phyloP scores from a whole-genome alignment of 2,329 filamentous ascomycete species.

The Aspergillus ibericus region DNA sequence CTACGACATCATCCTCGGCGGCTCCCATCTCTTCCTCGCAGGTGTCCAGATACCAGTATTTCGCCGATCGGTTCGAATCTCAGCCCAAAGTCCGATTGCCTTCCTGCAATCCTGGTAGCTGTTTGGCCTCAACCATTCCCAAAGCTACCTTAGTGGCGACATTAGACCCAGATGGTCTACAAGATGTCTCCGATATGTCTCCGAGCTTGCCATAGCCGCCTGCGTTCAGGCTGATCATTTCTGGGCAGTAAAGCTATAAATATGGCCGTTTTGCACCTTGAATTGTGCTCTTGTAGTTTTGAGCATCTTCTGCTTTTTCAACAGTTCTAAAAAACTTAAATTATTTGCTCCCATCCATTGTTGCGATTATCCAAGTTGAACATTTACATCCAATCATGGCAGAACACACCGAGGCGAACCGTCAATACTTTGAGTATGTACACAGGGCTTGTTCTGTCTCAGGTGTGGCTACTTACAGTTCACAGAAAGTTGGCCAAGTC shows the following conservation, averaged over 20 bases:
- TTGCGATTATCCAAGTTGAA: background rate
- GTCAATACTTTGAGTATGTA: conserved; percentile 44
- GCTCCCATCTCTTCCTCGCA: background rate
- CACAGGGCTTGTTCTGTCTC: background rate
- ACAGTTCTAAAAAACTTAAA: background rate
- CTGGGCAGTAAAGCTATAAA: conserved; percentile 6
- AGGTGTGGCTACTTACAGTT: background rate
- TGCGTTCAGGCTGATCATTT: background rate
- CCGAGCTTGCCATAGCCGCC: conserved; percentile 19
- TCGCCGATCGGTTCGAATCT: background rate
- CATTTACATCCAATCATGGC: conserved; percentile 24
- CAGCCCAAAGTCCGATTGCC: background rate
- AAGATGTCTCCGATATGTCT: conserved; percentile 36
- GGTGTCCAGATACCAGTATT: too few relatives aligned
- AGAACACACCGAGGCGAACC: conserved; percentile 39
- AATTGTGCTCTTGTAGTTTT: background rate
- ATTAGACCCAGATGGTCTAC: background rate
- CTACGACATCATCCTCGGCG: background rate
- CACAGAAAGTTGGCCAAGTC: conserved; percentile 53
- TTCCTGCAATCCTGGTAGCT: background rate
- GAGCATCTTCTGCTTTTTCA: background rate
- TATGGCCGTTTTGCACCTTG: background rate
- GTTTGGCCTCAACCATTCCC: background rate
- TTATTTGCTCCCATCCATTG: background rate
- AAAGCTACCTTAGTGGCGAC: background rate